Evolutionary conservation across 345 rosid species (phyloP).

Genomic region (Salix dunnii): DNA sequence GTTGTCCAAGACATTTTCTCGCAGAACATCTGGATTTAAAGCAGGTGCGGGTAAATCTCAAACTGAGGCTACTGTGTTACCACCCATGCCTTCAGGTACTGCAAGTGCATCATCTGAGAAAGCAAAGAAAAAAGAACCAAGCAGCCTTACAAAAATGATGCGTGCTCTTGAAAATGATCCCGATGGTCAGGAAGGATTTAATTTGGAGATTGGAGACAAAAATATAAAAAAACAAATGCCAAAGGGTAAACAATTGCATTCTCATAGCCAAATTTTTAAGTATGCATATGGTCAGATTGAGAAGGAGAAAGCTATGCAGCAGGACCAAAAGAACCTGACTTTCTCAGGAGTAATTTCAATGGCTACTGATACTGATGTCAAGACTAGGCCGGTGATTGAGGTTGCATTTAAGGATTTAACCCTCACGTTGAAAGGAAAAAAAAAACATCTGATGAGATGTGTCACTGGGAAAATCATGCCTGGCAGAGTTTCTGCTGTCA

Average conservation of each 20-base stretch:
- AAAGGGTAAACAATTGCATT: constrained; percentile 65
- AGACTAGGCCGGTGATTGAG: constrained; percentile 74
- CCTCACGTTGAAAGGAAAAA: constrained; percentile 68
- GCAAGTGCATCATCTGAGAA: constrained; percentile 33
- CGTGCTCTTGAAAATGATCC: constrained; percentile 56
- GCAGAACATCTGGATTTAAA: constrained; percentile 44
- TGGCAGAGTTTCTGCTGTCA: constrained; percentile 94
- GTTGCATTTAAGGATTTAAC: constrained; percentile 76
- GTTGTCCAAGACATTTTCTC: constrained; percentile 67
- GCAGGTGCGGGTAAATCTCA: constrained; percentile 19
- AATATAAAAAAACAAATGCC: constrained; percentile 62
- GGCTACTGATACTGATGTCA: constrained; percentile 57
- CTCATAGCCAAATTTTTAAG: constrained; percentile 79
- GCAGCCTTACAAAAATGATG: constrained; percentile 65
- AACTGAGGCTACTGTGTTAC: constrained; percentile 11
- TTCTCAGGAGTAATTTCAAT: constrained; percentile 85
- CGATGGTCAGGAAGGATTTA: constrained; percentile 48
- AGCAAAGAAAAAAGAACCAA: constrained; percentile 44
- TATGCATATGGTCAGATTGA: constrained; percentile 90
- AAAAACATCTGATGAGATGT: constrained; percentile 67
- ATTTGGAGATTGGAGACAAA: constrained; percentile 52
- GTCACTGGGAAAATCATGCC: constrained; percentile 83
- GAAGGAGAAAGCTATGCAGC: constrained; percentile 83
- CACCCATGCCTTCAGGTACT: constrained; percentile 16
- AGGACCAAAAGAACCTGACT: constrained; percentile 60